phyloP scores from a whole-genome alignment of 202 grass and related monocot species.

The Schoenoplectus tabernaemontani region DNA sequence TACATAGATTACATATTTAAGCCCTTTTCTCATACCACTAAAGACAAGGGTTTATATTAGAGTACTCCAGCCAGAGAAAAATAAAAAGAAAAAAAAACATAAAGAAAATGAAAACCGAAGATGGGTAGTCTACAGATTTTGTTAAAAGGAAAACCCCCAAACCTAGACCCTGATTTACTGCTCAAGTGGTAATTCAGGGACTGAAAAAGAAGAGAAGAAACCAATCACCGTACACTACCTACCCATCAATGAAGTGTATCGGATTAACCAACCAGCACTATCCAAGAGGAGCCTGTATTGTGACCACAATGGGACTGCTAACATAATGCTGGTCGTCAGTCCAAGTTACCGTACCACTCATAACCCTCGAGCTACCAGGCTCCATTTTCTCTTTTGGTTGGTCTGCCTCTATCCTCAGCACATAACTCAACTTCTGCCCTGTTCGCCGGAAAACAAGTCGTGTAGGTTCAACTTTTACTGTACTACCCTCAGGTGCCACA shows the following conservation, averaged over 20 bases:
- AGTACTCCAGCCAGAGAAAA: background rate
- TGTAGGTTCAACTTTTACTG: slow-evolving; percentile 53
- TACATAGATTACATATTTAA: slow-evolving; percentile 18
- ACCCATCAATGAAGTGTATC: background rate
- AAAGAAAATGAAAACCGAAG: background rate
- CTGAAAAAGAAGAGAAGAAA: background rate
- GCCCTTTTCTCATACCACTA: background rate
- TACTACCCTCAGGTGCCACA: slow-evolving; percentile 45
- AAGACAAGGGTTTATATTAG: background rate
- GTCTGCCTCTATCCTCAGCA: slow-evolving; percentile 42
- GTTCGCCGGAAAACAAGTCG: slow-evolving; percentile 58
- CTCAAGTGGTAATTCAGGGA: background rate
- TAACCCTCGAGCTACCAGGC: slow-evolving; percentile 68
- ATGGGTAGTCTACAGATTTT: background rate
- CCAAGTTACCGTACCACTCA: slow-evolving; percentile 63
- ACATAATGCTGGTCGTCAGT: slow-evolving; percentile 55
- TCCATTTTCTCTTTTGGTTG: slow-evolving; percentile 44
- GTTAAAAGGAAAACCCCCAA: background rate
- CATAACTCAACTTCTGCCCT: slow-evolving; percentile 81
- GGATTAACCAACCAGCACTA: slow-evolving; percentile 6
- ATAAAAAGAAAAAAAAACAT: no score
- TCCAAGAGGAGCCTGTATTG: slow-evolving; percentile 67
- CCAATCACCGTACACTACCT: background rate
- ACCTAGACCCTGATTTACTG: background rate
- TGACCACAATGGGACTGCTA: slow-evolving; percentile 54